phyloP scores from a whole-genome alignment of 2,329 filamentous ascomycete genomes.

The Xylariales sp. region DNA sequence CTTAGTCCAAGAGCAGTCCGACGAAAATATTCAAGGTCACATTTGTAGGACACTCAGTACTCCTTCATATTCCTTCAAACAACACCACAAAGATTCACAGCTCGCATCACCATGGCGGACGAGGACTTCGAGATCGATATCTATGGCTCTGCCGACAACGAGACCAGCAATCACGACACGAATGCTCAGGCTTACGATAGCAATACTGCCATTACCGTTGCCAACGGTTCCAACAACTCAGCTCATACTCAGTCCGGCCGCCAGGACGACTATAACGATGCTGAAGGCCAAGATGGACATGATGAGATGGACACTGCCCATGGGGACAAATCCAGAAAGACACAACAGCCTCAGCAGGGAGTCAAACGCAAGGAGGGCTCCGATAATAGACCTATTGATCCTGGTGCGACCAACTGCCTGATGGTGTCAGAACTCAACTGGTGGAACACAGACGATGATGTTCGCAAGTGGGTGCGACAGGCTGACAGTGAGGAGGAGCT shows the following conservation, averaged over 20 bases:
- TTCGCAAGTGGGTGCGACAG: constrained; percentile 78
- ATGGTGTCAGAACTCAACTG: constrained; percentile 88
- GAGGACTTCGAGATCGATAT: constrained; percentile 71
- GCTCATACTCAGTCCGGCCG: constrained; percentile 29
- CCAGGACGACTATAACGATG: constrained; percentile 37
- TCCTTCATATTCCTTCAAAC: too few relatives aligned
- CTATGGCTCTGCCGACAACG: constrained; percentile 52
- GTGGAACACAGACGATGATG: constrained; percentile 96
- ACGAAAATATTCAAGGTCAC: too few relatives aligned
- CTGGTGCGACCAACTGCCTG: constrained; percentile 62
- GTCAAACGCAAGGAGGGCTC: constrained; percentile 58
- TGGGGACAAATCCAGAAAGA: constrained; percentile 24
- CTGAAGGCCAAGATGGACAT: constrained; percentile 27
- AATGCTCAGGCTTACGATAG: constrained; percentile 33
- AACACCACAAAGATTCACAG: too few relatives aligned
- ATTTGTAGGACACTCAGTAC: too few relatives aligned
- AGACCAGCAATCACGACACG: constrained; percentile 28
- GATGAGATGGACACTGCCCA: constrained; percentile 25
- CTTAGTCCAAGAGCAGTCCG: too few relatives aligned
- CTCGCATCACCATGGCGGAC: constrained; percentile 61
- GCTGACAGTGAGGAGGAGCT: constrained; percentile 80
- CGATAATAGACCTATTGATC: constrained; percentile 55
- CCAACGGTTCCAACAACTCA: constrained; percentile 26
- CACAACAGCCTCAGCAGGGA: constrained; percentile 42
- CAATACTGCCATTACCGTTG: constrained; percentile 36